Evolutionary conservation across 2,329 filamentous ascomycete genomes (phyloP).

Genomic region (Xylaria sp.): DNA sequence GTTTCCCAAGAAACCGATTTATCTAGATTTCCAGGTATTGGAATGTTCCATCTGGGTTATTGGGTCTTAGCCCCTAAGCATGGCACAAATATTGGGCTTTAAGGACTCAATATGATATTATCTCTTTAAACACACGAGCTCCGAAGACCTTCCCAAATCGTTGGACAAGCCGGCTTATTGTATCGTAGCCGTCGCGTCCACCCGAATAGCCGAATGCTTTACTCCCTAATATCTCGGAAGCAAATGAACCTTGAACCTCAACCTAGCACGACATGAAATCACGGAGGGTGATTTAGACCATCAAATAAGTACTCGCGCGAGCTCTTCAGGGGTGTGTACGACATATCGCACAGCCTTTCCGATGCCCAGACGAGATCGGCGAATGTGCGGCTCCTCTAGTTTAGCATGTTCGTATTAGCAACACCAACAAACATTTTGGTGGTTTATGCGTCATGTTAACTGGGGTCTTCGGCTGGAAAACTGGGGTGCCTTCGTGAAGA

Average conservation of each 20-base stretch:
- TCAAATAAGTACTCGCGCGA: constrained; percentile 8
- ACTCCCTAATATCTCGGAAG: constrained; percentile 20
- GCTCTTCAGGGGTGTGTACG: background rate
- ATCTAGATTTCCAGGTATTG: background rate
- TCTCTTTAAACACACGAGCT: constrained; percentile 8
- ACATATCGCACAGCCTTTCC: constrained; percentile 10
- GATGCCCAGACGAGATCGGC: constrained; percentile 1
- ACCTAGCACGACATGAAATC: constrained; percentile 21
- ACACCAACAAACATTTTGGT: background rate
- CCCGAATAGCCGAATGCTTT: constrained; percentile 27
- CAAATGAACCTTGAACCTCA: constrained; percentile 1
- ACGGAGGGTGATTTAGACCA: constrained; percentile 1
- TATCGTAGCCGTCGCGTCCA: constrained; percentile 10
- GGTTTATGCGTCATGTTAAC: constrained; percentile 11
- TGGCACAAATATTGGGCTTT: background rate
- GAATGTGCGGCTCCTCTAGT: constrained; percentile 2
- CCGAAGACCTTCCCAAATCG: constrained; percentile 17
- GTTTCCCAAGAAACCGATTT: background rate
- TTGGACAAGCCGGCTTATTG: constrained; percentile 18
- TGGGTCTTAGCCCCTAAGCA: background rate
- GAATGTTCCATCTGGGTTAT: background rate
- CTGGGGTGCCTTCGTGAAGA: background rate
- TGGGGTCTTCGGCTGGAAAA: constrained; percentile 1
- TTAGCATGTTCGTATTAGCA: constrained; percentile 10
- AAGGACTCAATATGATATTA: background rate